Evolutionary conservation across 2,329 filamentous ascomycete species (phyloP).

Genomic region (Pseudogymnoascus sp.): DNA sequence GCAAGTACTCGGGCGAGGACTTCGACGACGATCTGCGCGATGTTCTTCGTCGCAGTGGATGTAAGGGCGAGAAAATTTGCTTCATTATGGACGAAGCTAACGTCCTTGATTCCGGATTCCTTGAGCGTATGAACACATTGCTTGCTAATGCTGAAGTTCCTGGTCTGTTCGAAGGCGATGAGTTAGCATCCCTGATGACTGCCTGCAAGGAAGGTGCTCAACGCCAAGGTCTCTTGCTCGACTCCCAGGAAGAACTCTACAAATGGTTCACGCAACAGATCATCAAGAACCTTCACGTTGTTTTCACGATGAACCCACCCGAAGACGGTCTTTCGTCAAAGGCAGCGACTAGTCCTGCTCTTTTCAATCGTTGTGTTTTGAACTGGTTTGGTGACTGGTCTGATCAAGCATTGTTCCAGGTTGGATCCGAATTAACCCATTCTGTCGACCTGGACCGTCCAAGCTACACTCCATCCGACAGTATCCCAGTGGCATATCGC

Average conservation of each 20-base stretch:
- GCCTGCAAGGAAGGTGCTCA: constrained; percentile 98
- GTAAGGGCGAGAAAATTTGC: constrained; percentile 98
- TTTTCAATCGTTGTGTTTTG: constrained; percentile 99
- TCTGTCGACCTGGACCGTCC: constrained; percentile 90
- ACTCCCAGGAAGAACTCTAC: constrained; percentile 98
- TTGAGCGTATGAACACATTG: constrained; percentile 98
- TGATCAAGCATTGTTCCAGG: constrained; percentile 96
- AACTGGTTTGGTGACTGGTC: constrained; percentile 99
- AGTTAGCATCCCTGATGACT: constrained; percentile 97
- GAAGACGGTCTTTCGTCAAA: constrained; percentile 92
- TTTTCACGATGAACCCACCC: constrained; percentile 99
- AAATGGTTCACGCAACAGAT: constrained; percentile 99
- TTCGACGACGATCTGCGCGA: constrained; percentile 96
- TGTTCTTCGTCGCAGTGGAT: constrained; percentile 86
- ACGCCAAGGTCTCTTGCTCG: constrained; percentile 85
- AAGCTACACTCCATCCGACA: constrained; percentile 80
- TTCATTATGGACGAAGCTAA: constrained; percentile 99
- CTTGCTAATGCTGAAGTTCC: constrained; percentile 99
- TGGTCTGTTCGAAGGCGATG: constrained; percentile 97
- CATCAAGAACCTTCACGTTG: constrained; percentile 96
- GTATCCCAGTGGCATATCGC: constrained; percentile 85
- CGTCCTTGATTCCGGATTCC: constrained; percentile 94
- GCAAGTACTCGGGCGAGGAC: constrained; percentile 95
- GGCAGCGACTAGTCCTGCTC: constrained; percentile 89
- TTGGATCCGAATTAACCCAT: constrained; percentile 88